Evolutionary conservation across 129 eudicot genomes (phyloP).

Genomic region (Escallonia rubra): DNA sequence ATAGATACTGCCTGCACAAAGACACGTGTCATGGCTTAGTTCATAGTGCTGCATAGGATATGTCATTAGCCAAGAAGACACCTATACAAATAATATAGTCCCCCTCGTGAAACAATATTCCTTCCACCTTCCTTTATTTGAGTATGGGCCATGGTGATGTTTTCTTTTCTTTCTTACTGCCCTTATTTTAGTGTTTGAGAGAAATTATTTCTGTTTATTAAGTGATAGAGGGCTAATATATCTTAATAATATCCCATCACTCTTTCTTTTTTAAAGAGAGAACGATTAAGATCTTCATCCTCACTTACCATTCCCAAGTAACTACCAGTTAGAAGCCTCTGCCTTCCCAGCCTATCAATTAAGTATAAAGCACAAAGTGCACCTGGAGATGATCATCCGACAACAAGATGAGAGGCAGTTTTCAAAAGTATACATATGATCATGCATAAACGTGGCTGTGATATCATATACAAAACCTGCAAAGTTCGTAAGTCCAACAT

Average conservation of each 20-base stretch:
- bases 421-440: neutral
- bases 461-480: slow-evolving; percentile 52
- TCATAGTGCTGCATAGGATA: neutral
- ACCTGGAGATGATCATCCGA: slow-evolving; percentile 38
- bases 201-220: too few species aligned
- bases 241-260: neutral
- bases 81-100: neutral
- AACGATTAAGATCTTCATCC: neutral
- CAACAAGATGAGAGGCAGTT: slow-evolving; percentile 4
- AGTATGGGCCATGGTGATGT: too few species aligned
- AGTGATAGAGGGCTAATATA: neutral
- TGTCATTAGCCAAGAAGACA: neutral
- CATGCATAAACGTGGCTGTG: neutral
- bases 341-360: slow-evolving; percentile 76
- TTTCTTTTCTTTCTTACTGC: too few species aligned
- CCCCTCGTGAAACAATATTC: too few species aligned
- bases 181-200: too few species aligned
- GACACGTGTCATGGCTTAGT: neutral
- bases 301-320: slow-evolving; percentile 77
- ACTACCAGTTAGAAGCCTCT: slow-evolving; percentile 73
- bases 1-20: slow-evolving; percentile 61
- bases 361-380: slow-evolving; percentile 73
- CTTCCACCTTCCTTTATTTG: too few species aligned
- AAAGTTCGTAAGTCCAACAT: slow-evolving; percentile 74
- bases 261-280: neutral